Evolutionary conservation across 2,329 filamentous ascomycete species (phyloP), one percentile per base, ranked within the genome.

Genomic region (Colletotrichum tofieldiae): DNA sequence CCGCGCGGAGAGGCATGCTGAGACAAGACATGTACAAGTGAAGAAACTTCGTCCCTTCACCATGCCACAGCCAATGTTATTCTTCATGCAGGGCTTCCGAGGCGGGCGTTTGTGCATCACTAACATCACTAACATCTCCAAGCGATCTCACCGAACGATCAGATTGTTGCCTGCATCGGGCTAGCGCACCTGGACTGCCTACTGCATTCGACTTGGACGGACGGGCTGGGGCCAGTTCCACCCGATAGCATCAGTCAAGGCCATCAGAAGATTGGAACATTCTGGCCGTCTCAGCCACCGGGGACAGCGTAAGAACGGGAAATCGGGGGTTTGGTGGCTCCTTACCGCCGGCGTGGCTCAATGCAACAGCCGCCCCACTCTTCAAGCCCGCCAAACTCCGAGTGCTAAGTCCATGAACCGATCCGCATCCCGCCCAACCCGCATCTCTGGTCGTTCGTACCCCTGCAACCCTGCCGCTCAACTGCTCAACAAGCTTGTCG

Each of bases 361-460:
- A 71, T 66, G 35, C 65, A 71, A 54, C 20, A 35, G 37, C 60
- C 43, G 61, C 39, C 45, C 67, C 62, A 71, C 71, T 47, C 37
- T 23, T 61, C 67, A 39, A 29, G 43, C 59, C 63, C 67, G 68
- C 67, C 66, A 73, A 73, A 73, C 71, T 70, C 71, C 67, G 66
- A 71, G 51, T 70, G 59, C 71, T 73, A 73, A 67, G 67, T 71
- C 64, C 66, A 60, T 64, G 71, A 65, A 69, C 69, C 64, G 64
- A 51, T 71, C 41, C 35, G 61, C 61, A 55, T 47, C 56, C 56
- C 39, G n/a, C 18, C n/a, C 47, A 63, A 35, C 49, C 58, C 58
- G 65, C 37, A 32, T 65, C 18, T 41, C 41, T 9, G 14, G 41
- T 23, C 20, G 29, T 45, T 63, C 11, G 32, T 32, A 59, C 56